phyloP scores from a whole-genome alignment of 768 basidiomycete genomes.

The Boletus vermiculosoides region DNA sequence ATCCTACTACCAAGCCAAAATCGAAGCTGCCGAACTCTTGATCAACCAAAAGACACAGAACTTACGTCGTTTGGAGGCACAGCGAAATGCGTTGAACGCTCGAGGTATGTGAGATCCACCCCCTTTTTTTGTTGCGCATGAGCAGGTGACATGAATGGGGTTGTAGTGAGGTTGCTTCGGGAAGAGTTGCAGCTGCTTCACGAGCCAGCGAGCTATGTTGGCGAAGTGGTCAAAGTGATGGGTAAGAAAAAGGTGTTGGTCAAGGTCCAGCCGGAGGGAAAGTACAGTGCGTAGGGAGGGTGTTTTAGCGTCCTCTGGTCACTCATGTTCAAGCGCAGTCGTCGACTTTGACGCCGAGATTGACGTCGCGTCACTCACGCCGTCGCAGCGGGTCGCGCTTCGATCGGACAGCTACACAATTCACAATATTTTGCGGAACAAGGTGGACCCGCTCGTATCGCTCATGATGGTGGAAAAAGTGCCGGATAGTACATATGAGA shows the following conservation, averaged over 20 bases:
- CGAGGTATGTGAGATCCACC: slow-evolving; percentile 55
- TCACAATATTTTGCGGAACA: slow-evolving; percentile 95
- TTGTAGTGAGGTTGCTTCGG: slow-evolving; percentile 76
- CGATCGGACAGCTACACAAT: slow-evolving; percentile 96
- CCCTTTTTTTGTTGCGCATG: neutral
- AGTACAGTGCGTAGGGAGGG: slow-evolving; percentile 75
- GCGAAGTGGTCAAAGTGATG: slow-evolving; percentile 98
- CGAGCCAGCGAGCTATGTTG: slow-evolving; percentile 96
- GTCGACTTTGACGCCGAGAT: slow-evolving; percentile 92
- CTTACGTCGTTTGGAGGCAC: slow-evolving; percentile 90
- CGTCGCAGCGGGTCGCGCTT: slow-evolving; percentile 89
- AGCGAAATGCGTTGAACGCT: slow-evolving; percentile 95
- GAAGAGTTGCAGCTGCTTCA: slow-evolving; percentile 93
- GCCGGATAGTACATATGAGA: slow-evolving; percentile 98
- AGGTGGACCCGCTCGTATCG: slow-evolving; percentile 96
- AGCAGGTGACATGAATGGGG: neutral
- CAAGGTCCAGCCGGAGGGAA: slow-evolving; percentile 98
- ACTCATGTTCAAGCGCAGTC: slow-evolving; percentile 50
- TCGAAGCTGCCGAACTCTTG: slow-evolving; percentile 86
- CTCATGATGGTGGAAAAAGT: slow-evolving; percentile 99
- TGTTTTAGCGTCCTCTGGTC: no score
- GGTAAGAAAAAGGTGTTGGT: slow-evolving; percentile 98
- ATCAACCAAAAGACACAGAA: slow-evolving; percentile 98
- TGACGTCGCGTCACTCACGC: slow-evolving; percentile 73
- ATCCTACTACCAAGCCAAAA: slow-evolving; percentile 94